Percentiles rank a stretch among this genome's conserved stretches.
phyloP scores from a whole-genome alignment of 352 stramenopile species.

The Phytopythium cucurbitacearum region DNA sequence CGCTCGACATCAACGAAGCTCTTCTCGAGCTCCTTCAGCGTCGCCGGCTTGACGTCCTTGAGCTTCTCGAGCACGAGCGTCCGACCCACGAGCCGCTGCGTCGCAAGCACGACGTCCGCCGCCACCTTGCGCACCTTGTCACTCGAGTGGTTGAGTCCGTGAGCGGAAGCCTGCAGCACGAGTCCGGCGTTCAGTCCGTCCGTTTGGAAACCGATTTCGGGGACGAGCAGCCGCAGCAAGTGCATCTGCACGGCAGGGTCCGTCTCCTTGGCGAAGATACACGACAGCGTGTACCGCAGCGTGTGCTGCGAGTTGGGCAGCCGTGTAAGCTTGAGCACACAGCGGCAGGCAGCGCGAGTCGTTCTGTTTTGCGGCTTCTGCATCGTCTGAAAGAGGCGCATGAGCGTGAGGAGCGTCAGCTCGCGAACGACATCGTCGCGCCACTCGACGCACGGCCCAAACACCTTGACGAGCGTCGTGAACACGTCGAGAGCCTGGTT shows the following conservation, averaged over 20 bases:
- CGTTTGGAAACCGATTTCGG: conserved; percentile 72
- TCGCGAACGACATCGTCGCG: conserved; percentile 56
- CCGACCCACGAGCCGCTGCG: conserved; percentile 70
- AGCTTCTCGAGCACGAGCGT: conserved; percentile 63
- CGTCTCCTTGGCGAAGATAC: conserved; percentile 65
- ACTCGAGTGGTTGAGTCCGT: conserved; percentile 50
- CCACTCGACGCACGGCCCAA: conserved; percentile 72
- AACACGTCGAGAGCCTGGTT: conserved; percentile 69
- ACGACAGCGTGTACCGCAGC: conserved; percentile 68
- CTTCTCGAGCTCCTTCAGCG: conserved; percentile 82
- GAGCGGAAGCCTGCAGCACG: conserved; percentile 43
- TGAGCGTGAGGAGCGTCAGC: conserved; percentile 56
- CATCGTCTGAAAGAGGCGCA: conserved; percentile 61
- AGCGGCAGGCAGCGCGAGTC: conserved; percentile 70
- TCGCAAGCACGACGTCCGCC: conserved; percentile 74
- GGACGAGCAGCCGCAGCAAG: conserved; percentile 64
- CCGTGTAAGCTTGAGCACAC: conserved; percentile 68
- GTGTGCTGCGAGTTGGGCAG: conserved; percentile 54
- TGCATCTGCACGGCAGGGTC: conserved; percentile 80
- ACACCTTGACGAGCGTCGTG: conserved; percentile 68
- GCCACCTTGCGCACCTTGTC: conserved; percentile 71
- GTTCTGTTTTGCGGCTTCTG: conserved; percentile 76
- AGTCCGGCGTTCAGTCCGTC: conserved; percentile 57
- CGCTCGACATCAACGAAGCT: conserved; percentile 65
- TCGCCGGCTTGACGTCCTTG: conserved; percentile 69